These are phyloP conservation scores for Pleurozium schreberi DNA, from an alignment of 225 moss, liverwort and hornwort genomes.

Conservation along the genomic window DNA sequence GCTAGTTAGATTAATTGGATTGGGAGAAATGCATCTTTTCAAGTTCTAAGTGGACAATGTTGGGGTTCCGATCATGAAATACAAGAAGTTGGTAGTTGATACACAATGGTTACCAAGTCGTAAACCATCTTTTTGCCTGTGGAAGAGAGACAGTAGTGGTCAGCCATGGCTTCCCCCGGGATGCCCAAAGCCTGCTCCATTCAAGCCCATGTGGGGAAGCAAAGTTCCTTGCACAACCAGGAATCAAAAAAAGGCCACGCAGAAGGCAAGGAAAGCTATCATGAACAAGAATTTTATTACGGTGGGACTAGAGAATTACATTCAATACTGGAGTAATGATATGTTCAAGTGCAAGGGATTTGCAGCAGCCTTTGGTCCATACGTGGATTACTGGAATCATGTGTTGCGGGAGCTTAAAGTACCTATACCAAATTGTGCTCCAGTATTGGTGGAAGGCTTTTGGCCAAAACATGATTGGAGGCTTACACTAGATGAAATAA, in stretches of 20 bases:
- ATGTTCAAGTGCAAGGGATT: no score
- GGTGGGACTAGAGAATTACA: no score
- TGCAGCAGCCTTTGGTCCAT: no score
- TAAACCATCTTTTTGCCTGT: background rate
- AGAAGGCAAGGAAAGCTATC: background rate
- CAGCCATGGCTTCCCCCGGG: fast-evolving
- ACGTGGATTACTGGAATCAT: no score
- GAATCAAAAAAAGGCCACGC: fast-evolving
- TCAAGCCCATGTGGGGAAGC: fast-evolving
- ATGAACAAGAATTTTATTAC: no score
- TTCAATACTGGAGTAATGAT: no score
- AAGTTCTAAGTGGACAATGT: fast-evolving
- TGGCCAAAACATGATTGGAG: no score
- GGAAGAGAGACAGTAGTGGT: fast-evolving
- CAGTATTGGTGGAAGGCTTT: no score
- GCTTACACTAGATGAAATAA: no score
- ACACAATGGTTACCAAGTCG: fast-evolving
- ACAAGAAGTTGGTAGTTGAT: background rate
- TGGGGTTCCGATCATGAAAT: fast-evolving
- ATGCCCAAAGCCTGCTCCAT: background rate
- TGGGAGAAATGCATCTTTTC: background rate
- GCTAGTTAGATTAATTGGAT: background rate
- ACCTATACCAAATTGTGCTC: fast-evolving
- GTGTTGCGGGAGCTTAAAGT: fast-evolving
- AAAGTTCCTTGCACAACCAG: fast-evolving